Conservation (phyloP, 2,329 filamentous ascomycete species). For the Cladorrhinum sp. region DNA sequence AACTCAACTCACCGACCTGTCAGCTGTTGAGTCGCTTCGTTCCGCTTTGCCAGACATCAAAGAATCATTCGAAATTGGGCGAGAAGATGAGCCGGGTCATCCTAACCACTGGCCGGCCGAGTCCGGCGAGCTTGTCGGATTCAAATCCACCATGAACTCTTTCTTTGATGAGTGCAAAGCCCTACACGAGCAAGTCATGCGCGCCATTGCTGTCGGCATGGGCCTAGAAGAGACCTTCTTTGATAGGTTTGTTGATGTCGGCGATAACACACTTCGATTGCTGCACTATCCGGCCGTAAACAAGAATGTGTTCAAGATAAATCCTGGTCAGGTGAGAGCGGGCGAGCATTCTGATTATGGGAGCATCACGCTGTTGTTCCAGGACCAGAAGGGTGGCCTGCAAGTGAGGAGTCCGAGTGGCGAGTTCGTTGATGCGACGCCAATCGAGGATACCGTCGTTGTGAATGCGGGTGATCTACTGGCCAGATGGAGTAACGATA, state of each 20-base stretch:
- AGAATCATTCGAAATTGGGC: constrained; percentile 63
- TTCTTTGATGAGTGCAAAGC: constrained; percentile 75
- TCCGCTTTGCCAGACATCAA: constrained; percentile 61
- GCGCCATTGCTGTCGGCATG: constrained; percentile 80
- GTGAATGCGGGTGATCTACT: constrained; percentile 87
- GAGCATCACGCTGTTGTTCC: constrained; percentile 60
- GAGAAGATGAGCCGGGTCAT: constrained; percentile 54
- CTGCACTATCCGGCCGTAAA: constrained; percentile 73
- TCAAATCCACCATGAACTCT: constrained; percentile 67
- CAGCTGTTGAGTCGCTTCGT: constrained; percentile 58
- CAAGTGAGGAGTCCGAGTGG: constrained; percentile 68
- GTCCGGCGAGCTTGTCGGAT: constrained; percentile 52
- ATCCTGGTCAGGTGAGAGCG: constrained; percentile 68
- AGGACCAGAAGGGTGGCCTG: constrained; percentile 54
- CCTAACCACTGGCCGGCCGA: constrained; percentile 75
- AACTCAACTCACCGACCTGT: constrained; percentile 50
- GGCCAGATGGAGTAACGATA: constrained; percentile 86
- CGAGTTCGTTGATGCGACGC: constrained; percentile 76
- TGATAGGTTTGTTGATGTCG: constrained; percentile 67
- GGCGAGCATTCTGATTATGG: constrained; percentile 73
- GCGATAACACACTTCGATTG: constrained; percentile 69
- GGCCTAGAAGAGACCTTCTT: constrained; percentile 70
- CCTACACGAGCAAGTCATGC: constrained; percentile 76
- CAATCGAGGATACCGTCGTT: constrained; percentile 77
- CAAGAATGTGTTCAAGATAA: constrained; percentile 62